Conservation (phyloP, 805 yeast species). For the Barnettozyma californica region DNA sequence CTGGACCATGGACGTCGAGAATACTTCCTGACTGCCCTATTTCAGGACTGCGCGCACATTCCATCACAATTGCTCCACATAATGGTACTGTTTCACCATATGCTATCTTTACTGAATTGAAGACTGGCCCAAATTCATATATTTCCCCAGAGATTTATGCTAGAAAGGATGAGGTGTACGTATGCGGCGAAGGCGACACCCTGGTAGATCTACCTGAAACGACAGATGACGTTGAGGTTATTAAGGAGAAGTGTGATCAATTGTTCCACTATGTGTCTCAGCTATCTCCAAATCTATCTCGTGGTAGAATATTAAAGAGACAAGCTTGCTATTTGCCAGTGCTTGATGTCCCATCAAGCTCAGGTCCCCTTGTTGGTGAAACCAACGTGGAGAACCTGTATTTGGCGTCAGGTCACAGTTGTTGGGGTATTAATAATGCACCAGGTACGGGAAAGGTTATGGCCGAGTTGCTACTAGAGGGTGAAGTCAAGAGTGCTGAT, state of each 20-base stretch:
- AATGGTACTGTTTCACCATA: slow-evolving; percentile 78
- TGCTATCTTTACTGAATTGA: slow-evolving; percentile 90
- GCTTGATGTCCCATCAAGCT: slow-evolving; percentile 82
- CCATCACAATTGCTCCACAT: slow-evolving; percentile 84
- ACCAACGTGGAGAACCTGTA: slow-evolving; percentile 77
- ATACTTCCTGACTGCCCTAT: slow-evolving; percentile 91
- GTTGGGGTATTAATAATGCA: slow-evolving; percentile 98
- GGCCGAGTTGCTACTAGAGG: slow-evolving; percentile 84
- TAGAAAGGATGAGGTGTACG: slow-evolving; percentile 90
- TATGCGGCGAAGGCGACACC: slow-evolving; percentile 96
- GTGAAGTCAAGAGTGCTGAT: slow-evolving; percentile 71
- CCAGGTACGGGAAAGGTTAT: slow-evolving; percentile 94
- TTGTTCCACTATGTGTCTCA: slow-evolving; percentile 76
- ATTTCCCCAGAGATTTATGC: slow-evolving; percentile 95
- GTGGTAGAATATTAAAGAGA: slow-evolving; percentile 70
- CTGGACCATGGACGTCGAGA: slow-evolving; percentile 97
- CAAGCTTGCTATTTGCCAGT: slow-evolving; percentile 97
- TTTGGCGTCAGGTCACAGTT: slow-evolving; percentile 90
- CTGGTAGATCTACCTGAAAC: slow-evolving; percentile 89
- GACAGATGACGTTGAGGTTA: slow-evolving; percentile 88
- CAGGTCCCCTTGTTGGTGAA: slow-evolving; percentile 93
- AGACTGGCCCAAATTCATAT: slow-evolving; percentile 57
- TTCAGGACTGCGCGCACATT: slow-evolving; percentile 90
- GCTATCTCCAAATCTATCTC: slow-evolving; percentile 60
- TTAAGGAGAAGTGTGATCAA: slow-evolving; percentile 82